phyloP scores from a whole-genome alignment of 2,329 filamentous ascomycete species.

The Xylariaceae sp. region DNA sequence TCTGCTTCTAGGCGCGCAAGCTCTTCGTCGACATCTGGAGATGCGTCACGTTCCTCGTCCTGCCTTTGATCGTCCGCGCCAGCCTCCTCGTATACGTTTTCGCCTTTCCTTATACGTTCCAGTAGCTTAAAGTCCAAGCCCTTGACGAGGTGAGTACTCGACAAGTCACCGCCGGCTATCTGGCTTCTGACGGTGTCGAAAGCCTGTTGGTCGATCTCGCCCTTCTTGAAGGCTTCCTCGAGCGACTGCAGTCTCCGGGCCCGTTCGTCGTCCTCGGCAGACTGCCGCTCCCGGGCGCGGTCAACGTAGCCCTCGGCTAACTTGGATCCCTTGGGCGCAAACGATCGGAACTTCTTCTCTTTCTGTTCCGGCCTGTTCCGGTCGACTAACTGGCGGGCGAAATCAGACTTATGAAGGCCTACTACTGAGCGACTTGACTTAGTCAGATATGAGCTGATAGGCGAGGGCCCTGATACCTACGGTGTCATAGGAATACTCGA shows the following conservation, averaged over 20 bases:
- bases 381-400: conserved; percentile 79
- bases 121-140: conserved; percentile 82
- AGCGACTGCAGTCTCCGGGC: conserved; percentile 68
- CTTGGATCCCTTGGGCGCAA: conserved; percentile 76
- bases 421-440: conserved; percentile 57
- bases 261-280: conserved; percentile 47
- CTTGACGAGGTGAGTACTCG: conserved; percentile 82
- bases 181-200: conserved; percentile 71
- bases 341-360: conserved; percentile 70
- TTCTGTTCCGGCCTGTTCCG: conserved; percentile 51
- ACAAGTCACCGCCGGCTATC: conserved; percentile 76
- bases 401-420: conserved; percentile 55
- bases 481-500: conserved; percentile 92
- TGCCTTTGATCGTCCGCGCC: conserved; percentile 24
- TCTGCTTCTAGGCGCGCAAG: conserved; percentile 53
- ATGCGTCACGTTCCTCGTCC: conserved; percentile 28
- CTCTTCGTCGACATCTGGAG: conserved; percentile 58
- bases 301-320: conserved; percentile 79
- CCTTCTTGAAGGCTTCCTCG: conserved; percentile 75
- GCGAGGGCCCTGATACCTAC: conserved; percentile 43
- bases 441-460: conserved; percentile 10
- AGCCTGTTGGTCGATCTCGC: conserved; percentile 73
- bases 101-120: conserved; percentile 61
- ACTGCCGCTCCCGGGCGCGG: conserved; percentile 61
- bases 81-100: conserved; percentile 54